phyloP scores from a whole-genome alignment of 192 early-diverging fungal species.

The Diversispora epigaea region DNA sequence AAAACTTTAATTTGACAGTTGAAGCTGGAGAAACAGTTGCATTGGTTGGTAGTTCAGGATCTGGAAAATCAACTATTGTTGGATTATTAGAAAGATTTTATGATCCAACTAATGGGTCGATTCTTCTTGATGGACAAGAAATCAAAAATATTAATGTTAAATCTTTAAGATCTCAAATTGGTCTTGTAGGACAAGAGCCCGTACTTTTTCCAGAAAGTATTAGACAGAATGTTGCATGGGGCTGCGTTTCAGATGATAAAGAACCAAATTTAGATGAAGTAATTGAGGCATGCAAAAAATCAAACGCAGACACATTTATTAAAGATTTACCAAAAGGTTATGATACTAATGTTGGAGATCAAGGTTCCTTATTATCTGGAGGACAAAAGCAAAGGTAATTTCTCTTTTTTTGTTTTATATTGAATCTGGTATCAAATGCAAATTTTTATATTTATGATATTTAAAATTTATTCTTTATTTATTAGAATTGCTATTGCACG shows the following conservation, averaged over 20 bases:
- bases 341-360: conserved; percentile 87
- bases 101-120: conserved; percentile 55
- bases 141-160: conserved; percentile 58
- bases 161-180: conserved; percentile 68
- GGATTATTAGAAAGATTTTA: conserved; percentile 77
- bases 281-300: conserved; percentile 58
- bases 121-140: conserved; percentile 52
- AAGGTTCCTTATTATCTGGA: conserved; percentile 72
- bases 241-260: conserved; percentile 37
- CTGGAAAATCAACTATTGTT: conserved; percentile 67
- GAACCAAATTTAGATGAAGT: conserved; percentile 73
- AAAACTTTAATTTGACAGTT: conserved; percentile 67
- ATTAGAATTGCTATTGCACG: too few species aligned
- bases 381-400: conserved; percentile 81
- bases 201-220: conserved; percentile 71
- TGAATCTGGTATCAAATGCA: too few species aligned
- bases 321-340: conserved; percentile 74
- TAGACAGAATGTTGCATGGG: too few species aligned
- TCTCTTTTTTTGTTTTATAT: too few species aligned
- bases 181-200: conserved; percentile 77
- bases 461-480: too few species aligned
- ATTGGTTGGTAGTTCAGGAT: conserved; percentile 62
- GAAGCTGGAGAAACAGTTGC: conserved; percentile 80
- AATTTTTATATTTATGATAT: too few species aligned
- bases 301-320: conserved; percentile 79